Evolutionary conservation across 2,329 filamentous ascomycete genomes (phyloP), one percentile per base, ranked within the genome.

Genomic region (Chalaropsis ovoidea): DNA sequence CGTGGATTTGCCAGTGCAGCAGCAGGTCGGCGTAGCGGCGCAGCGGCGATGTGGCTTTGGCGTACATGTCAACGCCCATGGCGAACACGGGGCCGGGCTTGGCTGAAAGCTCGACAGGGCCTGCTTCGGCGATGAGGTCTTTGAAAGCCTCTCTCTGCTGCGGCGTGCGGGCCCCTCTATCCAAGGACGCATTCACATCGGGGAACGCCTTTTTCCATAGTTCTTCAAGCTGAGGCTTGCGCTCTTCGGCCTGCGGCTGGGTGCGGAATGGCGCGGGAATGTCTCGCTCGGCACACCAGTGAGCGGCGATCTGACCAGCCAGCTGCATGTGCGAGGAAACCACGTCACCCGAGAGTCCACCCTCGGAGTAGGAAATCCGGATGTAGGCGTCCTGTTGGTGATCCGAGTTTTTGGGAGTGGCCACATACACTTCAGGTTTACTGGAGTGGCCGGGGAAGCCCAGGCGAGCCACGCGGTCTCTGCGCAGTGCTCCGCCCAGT

Each of bases 1-100:
- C 81, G 70, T 86, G 80, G 68, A 88, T 82, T 72, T 88, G 85
- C 82, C 83, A 87, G 74, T 87, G 85, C 1, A 82, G 79, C 41
- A 88, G 72, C 60, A 88, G 74, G 72, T 88, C 86, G 4, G 77
- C 74, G 73, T 81, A 87, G 54, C 86, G 81, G 42, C 86, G 82
- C n/a, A 88, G 77, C 19, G 86, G 86, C 62, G 82, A 86, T 7
- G 86, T 88, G 47, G 80, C 80, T 69, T 85, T 86, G 67, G 81
- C 76, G 72, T 87, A 86, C 75, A 82, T 81, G 64, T 83, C 78
- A 1, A 81, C 71, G 19, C 85, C 86, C 67, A 87, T 77, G 56
- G 80, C 76, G 68, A 82, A 79, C 73, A 86, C 81, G 4, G 80
- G 80, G 8, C 78, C 80, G 0, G 84, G 79, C 2, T 72, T 73